Conservation (phyloP, 1,284 basidiomycete species). For the Pseudozyma thailandica region DNA sequence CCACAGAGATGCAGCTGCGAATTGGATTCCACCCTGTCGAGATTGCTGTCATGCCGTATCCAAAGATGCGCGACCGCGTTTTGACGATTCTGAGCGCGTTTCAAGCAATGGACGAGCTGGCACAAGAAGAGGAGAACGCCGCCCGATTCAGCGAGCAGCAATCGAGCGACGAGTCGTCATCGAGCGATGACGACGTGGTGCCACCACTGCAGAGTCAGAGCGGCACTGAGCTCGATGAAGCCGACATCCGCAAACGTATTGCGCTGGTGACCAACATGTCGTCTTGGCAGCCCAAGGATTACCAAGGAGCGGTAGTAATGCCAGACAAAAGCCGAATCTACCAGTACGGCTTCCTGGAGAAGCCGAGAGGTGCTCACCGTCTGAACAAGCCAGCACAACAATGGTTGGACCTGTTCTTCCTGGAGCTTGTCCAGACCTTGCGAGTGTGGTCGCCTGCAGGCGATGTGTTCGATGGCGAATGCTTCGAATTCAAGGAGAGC, state of each 20-base stretch:
- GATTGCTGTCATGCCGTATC: constrained; percentile 47
- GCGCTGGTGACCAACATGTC: constrained; percentile 46
- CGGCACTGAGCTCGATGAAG: constrained; percentile 17
- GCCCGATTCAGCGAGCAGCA: constrained; percentile 24
- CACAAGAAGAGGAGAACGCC: constrained; percentile 22
- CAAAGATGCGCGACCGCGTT: constrained; percentile 42
- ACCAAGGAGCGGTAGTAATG: constrained; percentile 19
- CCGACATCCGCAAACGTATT: constrained; percentile 37
- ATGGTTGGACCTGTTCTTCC: constrained; percentile 45
- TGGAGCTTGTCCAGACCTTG: constrained; percentile 38
- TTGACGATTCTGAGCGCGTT: constrained; percentile 47
- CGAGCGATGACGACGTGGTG: background rate
- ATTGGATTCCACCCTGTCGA: constrained; percentile 50
- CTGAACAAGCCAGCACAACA: constrained; percentile 45
- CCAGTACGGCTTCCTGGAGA: constrained; percentile 43
- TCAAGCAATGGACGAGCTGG: constrained; percentile 38
- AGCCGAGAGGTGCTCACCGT: constrained; percentile 45
- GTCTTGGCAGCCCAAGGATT: constrained; percentile 34
- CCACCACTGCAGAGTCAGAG: background rate
- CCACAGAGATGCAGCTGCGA: constrained; percentile 48
- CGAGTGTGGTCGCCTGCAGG: constrained; percentile 47
- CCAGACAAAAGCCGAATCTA: constrained; percentile 45
- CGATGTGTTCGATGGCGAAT: constrained; percentile 48
- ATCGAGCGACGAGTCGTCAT: background rate
- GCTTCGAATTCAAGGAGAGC: constrained; percentile 51